Evolutionary conservation across 2,329 filamentous ascomycete genomes (phyloP), one percentile per base, ranked within the genome.

Genomic region (Aspergillus transmontanensis): DNA sequence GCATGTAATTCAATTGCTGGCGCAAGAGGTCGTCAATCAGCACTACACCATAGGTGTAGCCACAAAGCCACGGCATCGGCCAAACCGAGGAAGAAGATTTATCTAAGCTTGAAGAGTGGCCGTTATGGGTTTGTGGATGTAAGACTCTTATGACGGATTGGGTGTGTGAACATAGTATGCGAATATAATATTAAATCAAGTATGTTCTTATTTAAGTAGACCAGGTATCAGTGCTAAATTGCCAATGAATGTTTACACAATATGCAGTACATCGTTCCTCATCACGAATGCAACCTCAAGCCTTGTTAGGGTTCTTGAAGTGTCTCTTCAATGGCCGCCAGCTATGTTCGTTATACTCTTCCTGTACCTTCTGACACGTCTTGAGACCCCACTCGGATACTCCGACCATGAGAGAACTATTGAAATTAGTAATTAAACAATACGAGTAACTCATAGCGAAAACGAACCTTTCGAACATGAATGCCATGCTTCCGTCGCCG

Each of bases 301-400:
- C 56, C 71, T 83, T 82, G 65, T 82, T 80, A 21, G 84, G 83
- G 72, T 81, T 81, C 72, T 81, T 81, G 66, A 89, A 91, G 72
- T 90, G 86, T 50, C 87, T 83, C 76, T 86, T 86, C 58, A 91
- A 79, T 0, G 85, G 85, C 32, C 83, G 88, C 93, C 93, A 97
- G 75, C 91, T 94, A 81, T 96, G 90, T 62, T 89, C 87, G 73
- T 88, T 93, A 73, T 95, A 96, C 61, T 86, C 86, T 68, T 87
- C 83, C 80, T 91, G 89, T 46, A 91, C 85, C 77, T 91, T 91
- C 71, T 83, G 79, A 73, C 89, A 94, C 65, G 86, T 86, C 76
- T 87, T 89, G 65, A 91, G 75, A 1, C 88, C 89, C 89, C 89
- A 92, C 66, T 90, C 88, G 2, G 89, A 90, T 28, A 91, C 89